A percentile compares a stretch with the other conserved stretches of the same genome.
Conservation (phyloP, 495 filamentous ascomycete species). For the Sphaerosporella brunnea region DNA sequence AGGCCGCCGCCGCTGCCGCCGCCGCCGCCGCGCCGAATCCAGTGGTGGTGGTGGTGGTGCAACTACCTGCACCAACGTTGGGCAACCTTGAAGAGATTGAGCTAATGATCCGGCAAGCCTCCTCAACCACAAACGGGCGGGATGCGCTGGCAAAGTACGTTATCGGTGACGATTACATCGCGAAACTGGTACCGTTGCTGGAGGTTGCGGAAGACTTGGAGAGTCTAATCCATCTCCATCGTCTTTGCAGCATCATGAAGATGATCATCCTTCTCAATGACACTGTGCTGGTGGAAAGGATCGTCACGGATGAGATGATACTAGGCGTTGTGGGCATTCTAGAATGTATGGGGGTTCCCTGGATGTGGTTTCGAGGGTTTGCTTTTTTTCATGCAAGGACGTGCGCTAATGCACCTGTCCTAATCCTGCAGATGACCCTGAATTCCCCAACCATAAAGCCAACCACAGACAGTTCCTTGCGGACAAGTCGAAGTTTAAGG, state of each 20-base stretch:
- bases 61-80: slow-evolving; percentile 57
- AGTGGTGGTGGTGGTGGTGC: slow-evolving; percentile 38
- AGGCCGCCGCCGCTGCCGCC: no score
- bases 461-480: slow-evolving; percentile 89
- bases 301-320: slow-evolving; percentile 75
- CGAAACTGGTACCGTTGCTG: slow-evolving; percentile 70
- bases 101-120: slow-evolving; percentile 56
- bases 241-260: slow-evolving; percentile 96
- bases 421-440: slow-evolving; percentile 55
- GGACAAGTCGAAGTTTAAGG: slow-evolving; percentile 78
- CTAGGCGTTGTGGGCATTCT: slow-evolving; percentile 88
- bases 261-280: slow-evolving; percentile 86
- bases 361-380: slow-evolving; percentile 5
- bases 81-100: slow-evolving; percentile 70
- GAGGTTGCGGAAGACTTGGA: slow-evolving; percentile 79
- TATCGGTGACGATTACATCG: slow-evolving; percentile 67
- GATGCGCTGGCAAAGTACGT: slow-evolving; percentile 83
- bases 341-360: slow-evolving; percentile 45
- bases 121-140: slow-evolving; percentile 53
- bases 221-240: slow-evolving; percentile 66
- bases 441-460: slow-evolving; percentile 96
- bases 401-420: slow-evolving; percentile 11
- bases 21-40: no score
- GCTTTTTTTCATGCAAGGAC: slow-evolving; percentile 4
- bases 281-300: slow-evolving; percentile 77